Percentiles rank a stretch among this genome's conserved stretches.
Conservation (phyloP, 495 filamentous ascomycete genomes). For the Penicillium samsonianum region DNA sequence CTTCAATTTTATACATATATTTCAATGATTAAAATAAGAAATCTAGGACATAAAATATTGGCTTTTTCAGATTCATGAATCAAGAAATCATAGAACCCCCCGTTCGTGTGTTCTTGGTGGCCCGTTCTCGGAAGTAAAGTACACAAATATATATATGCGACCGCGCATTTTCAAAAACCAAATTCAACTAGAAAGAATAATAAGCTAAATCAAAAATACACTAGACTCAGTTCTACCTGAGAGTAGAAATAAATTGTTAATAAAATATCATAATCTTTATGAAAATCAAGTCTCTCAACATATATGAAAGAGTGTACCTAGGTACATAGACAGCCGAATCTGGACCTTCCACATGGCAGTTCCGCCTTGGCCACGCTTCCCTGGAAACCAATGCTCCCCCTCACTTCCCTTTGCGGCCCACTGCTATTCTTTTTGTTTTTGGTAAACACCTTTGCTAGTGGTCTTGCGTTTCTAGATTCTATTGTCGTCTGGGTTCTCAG, state of each 20-base stretch:
- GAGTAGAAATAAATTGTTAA: background rate
- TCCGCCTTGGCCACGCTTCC: conserved; percentile 11
- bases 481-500: conserved; percentile 34
- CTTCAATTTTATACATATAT: background rate
- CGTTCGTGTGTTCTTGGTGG: background rate
- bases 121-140: background rate
- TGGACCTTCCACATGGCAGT: conserved; percentile 17
- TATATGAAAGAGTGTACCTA: background rate
- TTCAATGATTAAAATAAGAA: background rate
- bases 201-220: background rate
- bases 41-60: background rate
- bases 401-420: conserved; percentile 24
- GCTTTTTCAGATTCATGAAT: background rate
- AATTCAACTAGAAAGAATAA: background rate
- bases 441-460: conserved; percentile 19
- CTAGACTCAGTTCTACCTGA: background rate
- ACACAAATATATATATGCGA: background rate
- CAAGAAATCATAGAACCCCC: background rate
- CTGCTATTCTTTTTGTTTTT: conserved; percentile 22
- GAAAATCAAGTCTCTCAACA: background rate
- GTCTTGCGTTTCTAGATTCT: conserved; percentile 26
- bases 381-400: conserved; percentile 24
- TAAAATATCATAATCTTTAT: background rate
- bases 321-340: background rate
- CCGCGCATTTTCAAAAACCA: background rate